Evolutionary conservation across 352 stramenopile genomes (phyloP), one percentile per base, ranked within the genome.

Genomic region (Pythium periplocum): DNA sequence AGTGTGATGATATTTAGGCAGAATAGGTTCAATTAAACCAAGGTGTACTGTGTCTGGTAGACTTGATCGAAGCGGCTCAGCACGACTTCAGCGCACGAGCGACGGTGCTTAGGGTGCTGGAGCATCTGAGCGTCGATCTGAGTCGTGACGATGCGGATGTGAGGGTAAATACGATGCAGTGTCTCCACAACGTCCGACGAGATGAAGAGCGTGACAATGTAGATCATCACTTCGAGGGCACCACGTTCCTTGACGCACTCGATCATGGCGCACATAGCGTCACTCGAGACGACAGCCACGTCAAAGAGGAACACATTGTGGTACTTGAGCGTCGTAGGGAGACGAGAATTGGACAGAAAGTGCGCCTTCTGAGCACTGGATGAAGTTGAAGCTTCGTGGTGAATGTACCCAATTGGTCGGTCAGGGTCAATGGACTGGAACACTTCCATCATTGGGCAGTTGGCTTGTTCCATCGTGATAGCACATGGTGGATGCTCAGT

Each of bases 281-380:
- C 55, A 0, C 61, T 48, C 0, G 62, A 72, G 6, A 66, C 62
- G 6, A 75, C 61, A 1, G 71, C 69, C 11, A 78, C 49, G 26
- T 80, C 75, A 40, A 83, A 61, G 7, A 86, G 45, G 30, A 86
- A 78, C 2, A 86, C 72, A 33, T 82, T 81, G 60, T 82, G 75
- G 56, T 73, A 75, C 57, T 75, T 71, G 34, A 86, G 68, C 43
- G 61, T 75, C 42, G 60, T 30, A 4, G 46, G 56, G 50, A 77
- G 46, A 5, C 51, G 35, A 46, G 44, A 30, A 49, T 69, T 33
- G 38, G 31, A 8, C 3, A 59, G 33, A 5, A 40, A 11, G 6
- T 47, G 48, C 31, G 33, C 43, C 2, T 4, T 45, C 9, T 8
- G 7, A 12, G 38, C 38, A 42, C 38, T 42, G 17, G 17, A 26